Evolutionary conservation across 345 rosid species (phyloP).

Genomic region (Murraya koenigii): DNA sequence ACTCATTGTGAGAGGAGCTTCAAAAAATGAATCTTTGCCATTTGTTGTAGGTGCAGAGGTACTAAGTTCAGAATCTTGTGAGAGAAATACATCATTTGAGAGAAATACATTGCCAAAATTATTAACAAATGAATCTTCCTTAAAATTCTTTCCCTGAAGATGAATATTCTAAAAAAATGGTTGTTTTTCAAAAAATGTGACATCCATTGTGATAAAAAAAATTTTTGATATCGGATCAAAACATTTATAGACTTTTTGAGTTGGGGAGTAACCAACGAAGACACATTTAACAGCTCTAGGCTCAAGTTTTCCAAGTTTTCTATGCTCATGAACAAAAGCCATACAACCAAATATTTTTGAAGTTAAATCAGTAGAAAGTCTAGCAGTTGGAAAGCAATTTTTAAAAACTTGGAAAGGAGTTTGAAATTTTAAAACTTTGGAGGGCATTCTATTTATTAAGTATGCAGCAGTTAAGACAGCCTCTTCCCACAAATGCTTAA

Average conservation of each 20-base stretch:
- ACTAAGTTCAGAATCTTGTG: too few species aligned
- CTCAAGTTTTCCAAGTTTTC: not conserved
- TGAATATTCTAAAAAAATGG: too few species aligned
- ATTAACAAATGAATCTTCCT: too few species aligned
- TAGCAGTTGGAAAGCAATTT: not conserved
- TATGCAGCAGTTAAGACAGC: not conserved
- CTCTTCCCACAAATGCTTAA: not conserved
- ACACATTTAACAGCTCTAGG: not conserved
- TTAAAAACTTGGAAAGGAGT: not conserved
- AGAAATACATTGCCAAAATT: too few species aligned
- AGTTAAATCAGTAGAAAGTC: not conserved
- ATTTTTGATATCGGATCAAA: too few species aligned
- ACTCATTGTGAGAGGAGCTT: too few species aligned
- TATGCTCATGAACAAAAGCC: not conserved
- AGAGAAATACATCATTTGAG: too few species aligned
- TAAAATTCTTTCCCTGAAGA: too few species aligned
- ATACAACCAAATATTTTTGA: not conserved
- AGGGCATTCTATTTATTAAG: not conserved
- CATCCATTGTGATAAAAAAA: not conserved
- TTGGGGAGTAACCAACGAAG: not conserved
- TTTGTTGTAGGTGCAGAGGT: too few species aligned
- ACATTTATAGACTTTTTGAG: too few species aligned
- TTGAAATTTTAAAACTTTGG: not conserved
- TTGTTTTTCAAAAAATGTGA: too few species aligned
- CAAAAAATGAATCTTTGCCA: too few species aligned